Base-by-base conservation (phyloP, 352 stramenopile genomes). In the Phytophthora constricta region DNA sequence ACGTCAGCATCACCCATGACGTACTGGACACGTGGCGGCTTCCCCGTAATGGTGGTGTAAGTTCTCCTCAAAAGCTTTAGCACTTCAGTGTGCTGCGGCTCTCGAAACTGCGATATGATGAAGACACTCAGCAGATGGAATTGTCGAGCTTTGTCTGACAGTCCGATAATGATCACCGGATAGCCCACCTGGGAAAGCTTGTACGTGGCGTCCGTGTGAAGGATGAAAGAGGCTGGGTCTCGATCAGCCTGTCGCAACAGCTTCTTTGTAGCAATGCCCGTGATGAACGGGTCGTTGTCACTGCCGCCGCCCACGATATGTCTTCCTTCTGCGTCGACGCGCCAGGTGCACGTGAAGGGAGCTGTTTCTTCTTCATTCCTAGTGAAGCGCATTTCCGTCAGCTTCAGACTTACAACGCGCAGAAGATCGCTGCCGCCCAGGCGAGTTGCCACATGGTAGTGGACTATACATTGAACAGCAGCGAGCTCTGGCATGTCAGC, bases 171-270 rank as follows among this genome's bases (percentile, higher is more conserved):
- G 3, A 76, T 42, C 0, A 70, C 62, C 1, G 67, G 52, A 37
- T 70, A 76, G 8, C 56, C 42, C 1, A 48, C 58, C 27, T 69
- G 54, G 0, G 63, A 74, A 1, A 68, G 33, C 57, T 80, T 76
- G 58, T 65, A 80, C 0, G 72, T 76, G 0, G 63, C 67, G 27
- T 79, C 62, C 1, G 74, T n/a, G 26, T 79, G 70, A 19, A 78
- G 28, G 3, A 69, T 58, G 17, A 72, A 72, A 2, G 57, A 56
- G 0, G 2, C 1, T 1, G 53, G 37, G 4, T 64, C 53, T 1
- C 51, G 57, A 16, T 67, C 50, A 1, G 27, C 43, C 10, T 31
- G 45, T 5, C 51, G 26, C 4, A 70, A 33, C 14, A 70, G 49
- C n/a, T n/a, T 59, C 26, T 66, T 68, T 1, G 65, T 10, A 31